Conservation (phyloP, 306 rosid species). For the Ziziphus jujuba region DNA sequence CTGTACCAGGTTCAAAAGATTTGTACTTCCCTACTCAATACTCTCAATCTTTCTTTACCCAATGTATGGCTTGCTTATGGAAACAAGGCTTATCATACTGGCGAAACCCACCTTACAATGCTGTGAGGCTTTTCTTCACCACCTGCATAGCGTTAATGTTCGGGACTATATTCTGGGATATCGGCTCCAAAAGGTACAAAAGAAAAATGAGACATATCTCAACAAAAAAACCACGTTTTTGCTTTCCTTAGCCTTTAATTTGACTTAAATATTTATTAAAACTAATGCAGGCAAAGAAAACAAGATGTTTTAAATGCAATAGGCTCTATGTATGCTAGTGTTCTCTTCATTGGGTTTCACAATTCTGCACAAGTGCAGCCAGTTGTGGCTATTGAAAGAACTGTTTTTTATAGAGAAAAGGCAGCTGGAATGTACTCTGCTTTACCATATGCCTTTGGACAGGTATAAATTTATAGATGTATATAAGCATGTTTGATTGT, state of each 20-base stretch:
- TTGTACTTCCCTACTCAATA: constrained; percentile 59
- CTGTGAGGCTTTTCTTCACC: constrained; percentile 63
- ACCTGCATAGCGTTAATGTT: constrained; percentile 55
- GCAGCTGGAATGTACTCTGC: constrained; percentile 89
- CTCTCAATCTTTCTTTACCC: constrained; percentile 54
- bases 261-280: constrained; percentile 4
- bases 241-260: not conserved
- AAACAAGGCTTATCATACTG: constrained; percentile 67
- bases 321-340: constrained; percentile 72
- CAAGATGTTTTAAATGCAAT: constrained; percentile 70
- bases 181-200: constrained; percentile 66
- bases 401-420: constrained; percentile 73
- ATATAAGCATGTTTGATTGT: no score
- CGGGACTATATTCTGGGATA: constrained; percentile 63
- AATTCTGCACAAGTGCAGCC: constrained; percentile 63
- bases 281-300: constrained; percentile 42
- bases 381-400: constrained; percentile 63
- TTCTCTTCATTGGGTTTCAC: constrained; percentile 63
- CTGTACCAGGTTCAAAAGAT: constrained; percentile 53
- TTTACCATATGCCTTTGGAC: constrained; percentile 74
- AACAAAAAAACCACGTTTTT: not conserved
- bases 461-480: constrained; percentile 44
- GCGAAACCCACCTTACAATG: constrained; percentile 70
- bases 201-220: not conserved
- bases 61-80: constrained; percentile 72